These are phyloP conservation scores for Nannizzia gypsea DNA, from an alignment of 2,329 filamentous ascomycete genomes.

Conservation along the genomic window DNA sequence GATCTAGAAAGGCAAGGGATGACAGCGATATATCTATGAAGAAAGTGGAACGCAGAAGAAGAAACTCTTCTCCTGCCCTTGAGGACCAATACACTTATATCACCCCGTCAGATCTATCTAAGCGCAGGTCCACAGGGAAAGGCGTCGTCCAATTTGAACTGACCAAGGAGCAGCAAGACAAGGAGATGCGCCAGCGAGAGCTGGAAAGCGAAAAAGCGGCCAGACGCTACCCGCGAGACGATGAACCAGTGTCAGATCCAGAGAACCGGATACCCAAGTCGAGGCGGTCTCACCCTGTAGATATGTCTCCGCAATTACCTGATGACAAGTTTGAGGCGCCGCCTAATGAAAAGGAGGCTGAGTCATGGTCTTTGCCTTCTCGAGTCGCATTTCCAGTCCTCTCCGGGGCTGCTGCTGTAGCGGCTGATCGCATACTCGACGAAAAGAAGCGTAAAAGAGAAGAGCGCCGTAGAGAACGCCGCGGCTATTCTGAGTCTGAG, in stretches of 20 bases:
- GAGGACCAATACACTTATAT: slow-evolving; percentile 21
- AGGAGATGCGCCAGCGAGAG: slow-evolving; percentile 28
- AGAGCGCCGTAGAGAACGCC: slow-evolving; percentile 26
- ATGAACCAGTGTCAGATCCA: background rate
- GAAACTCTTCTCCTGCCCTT: slow-evolving; percentile 37
- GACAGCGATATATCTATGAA: background rate
- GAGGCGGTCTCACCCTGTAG: background rate
- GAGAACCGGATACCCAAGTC: background rate
- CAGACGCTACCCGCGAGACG: slow-evolving; percentile 9
- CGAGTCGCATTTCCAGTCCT: slow-evolving; percentile 36
- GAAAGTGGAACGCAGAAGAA: slow-evolving; percentile 26
- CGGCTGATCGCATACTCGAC: background rate
- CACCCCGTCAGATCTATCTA: slow-evolving; percentile 17
- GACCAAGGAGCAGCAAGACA: slow-evolving; percentile 44
- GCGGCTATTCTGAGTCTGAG: slow-evolving; percentile 19
- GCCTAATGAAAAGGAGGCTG: background rate
- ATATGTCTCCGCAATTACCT: background rate
- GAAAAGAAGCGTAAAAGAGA: background rate
- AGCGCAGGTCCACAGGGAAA: slow-evolving; percentile 25
- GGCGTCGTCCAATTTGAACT: slow-evolving; percentile 49
- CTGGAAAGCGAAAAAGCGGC: slow-evolving; percentile 15
- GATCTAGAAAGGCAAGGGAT: background rate
- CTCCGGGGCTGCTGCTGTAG: slow-evolving; percentile 25
- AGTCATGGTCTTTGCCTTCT: slow-evolving; percentile 21
- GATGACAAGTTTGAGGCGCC: background rate